These are phyloP conservation scores for Gaeumannomyces sp. DNA, from an alignment of 2,329 filamentous ascomycete genomes.

Conservation along the genomic window DNA sequence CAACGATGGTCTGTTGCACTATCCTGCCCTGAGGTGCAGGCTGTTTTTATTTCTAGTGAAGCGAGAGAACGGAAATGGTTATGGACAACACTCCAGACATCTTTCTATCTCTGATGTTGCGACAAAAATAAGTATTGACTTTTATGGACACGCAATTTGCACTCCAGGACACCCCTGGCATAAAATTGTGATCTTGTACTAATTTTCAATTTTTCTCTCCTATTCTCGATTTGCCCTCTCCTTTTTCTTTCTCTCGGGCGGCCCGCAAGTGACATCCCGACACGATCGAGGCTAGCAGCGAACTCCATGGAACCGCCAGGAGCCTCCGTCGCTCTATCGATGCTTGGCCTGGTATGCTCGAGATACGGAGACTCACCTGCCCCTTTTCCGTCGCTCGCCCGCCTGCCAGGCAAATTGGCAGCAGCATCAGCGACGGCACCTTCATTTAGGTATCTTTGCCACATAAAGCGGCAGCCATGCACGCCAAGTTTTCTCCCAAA, in stretches of 20 bases:
- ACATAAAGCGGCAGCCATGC: slow-evolving; percentile 1
- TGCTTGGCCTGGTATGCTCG: background rate
- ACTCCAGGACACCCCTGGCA: background rate
- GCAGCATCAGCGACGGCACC: background rate
- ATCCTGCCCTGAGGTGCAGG: background rate
- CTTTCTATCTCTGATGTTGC: background rate
- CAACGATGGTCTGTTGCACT: background rate
- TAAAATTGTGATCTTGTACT: background rate
- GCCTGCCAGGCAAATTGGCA: background rate
- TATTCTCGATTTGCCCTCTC: background rate
- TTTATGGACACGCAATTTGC: background rate
- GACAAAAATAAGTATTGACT: background rate
- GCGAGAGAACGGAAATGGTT: too few species aligned
- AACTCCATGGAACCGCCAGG: background rate
- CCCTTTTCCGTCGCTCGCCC: background rate
- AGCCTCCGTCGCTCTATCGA: background rate
- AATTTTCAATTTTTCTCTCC: background rate
- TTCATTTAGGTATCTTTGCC: slow-evolving; percentile 3
- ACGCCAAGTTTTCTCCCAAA: slow-evolving; percentile 3
- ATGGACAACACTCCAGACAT: background rate
- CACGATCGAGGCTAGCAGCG: background rate
- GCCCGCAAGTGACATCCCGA: background rate
- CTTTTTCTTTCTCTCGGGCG: background rate
- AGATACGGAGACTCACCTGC: background rate
- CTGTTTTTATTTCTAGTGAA: background rate